Evolutionary conservation across 164 flowering plant genomes (phyloP), one percentile per base, ranked within the genome.

Genomic region (Nelumbo lutea): DNA sequence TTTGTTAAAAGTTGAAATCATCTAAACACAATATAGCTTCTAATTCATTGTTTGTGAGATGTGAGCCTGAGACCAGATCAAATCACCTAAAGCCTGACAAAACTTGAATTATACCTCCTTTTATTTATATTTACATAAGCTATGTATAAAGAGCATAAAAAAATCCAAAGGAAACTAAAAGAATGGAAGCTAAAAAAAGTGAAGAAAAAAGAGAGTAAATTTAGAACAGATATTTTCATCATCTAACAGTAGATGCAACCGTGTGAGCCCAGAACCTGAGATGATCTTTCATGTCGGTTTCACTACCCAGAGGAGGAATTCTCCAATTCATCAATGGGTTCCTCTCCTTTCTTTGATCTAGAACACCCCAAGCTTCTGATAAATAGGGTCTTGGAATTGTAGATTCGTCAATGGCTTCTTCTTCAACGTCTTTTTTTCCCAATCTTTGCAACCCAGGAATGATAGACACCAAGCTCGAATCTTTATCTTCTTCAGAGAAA

Each of bases 251-350:
- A 1, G 91, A 85, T 56, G 92, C 96, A 71, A 90, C 90, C 2
- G 78, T 76, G n/a, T 86, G 93, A 68, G 96, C 96, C 96, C 96
- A 88, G 43, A 14, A 72, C 68, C 68, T 87, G 60, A 90, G 87
- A 70, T 73, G 80, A 61, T 85, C 84, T 78, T 89, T 91, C 87
- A 89, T 79, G 42, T 79, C 80, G 11, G 77, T 70, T 48, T 83
- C 88, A 71, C 74, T 79, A 2, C 68, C 70, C 2, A 57, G 62
- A 51, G 78, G 72, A 48, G 88, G 87, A 72, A 86, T 42, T 71
- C 70, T 82, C 90, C 88, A 89, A 53, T 82, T 78, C 74, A 76
- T 68, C 74, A 80, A 62, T 63, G 81, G 83, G 5, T 73, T 67
- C 42, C 72, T 66, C 56, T 44, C 57, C 69, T 66, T 79, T 46